Conservation (phyloP, 2,329 filamentous ascomycete genomes). For the Colletotrichum filicis region DNA sequence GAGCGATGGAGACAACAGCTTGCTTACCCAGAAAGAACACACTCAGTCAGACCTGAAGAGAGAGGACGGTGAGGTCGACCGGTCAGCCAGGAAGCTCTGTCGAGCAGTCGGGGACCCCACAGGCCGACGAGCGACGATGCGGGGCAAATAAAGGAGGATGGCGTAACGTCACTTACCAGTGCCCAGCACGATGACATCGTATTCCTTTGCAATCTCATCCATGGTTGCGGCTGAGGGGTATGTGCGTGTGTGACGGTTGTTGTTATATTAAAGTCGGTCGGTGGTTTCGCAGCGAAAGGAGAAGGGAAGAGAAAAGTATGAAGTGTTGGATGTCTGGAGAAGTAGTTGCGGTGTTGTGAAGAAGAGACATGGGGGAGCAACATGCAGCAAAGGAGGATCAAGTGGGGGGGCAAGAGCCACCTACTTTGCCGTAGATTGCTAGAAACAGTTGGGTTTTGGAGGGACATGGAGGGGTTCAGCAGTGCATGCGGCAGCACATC, state of each 20-base stretch:
- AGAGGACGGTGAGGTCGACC: conserved; percentile 41
- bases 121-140: conserved; percentile 38
- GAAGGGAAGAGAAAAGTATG: conserved; percentile 22
- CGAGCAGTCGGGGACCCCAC: conserved; percentile 35
- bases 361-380: conserved; percentile 29
- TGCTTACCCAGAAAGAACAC: conserved; percentile 93
- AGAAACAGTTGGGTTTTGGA: conserved; percentile 22
- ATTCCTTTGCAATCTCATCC: conserved; percentile 98
- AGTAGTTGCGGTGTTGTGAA: conserved; percentile 32
- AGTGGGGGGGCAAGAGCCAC: conserved; percentile 30
- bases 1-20: neutral
- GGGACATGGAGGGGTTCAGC: conserved; percentile 29
- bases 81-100: conserved; percentile 40
- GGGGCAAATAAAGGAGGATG: conserved; percentile 37
- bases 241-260: neutral
- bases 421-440: conserved; percentile 18
- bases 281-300: conserved; percentile 20
- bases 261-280: conserved; percentile 18
- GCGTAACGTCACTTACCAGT: conserved; percentile 75
- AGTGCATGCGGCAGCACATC: neutral
- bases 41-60: conserved; percentile 88
- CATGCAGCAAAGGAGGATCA: conserved; percentile 32
- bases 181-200: conserved; percentile 98
- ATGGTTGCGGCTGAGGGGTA: conserved; percentile 63
- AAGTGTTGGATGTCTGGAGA: conserved; percentile 27